Evolutionary conservation across 257 asterid species (phyloP), one percentile per base, ranked within the genome.

Genomic region (Paraleonurus japonicus): DNA sequence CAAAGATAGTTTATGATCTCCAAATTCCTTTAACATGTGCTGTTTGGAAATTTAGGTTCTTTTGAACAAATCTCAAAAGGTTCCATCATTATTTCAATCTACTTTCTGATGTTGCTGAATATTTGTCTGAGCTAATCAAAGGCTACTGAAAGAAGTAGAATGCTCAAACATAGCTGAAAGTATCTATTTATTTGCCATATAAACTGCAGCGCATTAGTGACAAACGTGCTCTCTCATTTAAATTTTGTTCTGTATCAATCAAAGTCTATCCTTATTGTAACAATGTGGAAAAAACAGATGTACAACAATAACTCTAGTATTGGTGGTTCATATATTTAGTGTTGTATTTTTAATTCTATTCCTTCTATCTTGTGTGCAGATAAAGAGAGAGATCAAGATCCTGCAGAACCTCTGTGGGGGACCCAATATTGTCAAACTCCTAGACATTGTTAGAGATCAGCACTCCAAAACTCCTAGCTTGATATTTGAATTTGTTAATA

Each of bases 391-490:
- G 81, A 86, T 89, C 75, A 86, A 89, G 69, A 89, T 89, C 63
- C 73, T 89, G 81, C 96, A 86, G 85, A 89, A 89, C 82, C 75
- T 89, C 20, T 81, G 92, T 77, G 96, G 90, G 51, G 96, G 96
- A 53, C 85, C 90, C 30, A 89, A 89, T 67, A 64, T 89, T 77
- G 89, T 89, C 81, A 89, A 85, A 82, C 92, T 89, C 65, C 83
- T 85, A 2, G 96, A 89, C 71, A 82, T 89, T 8, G 96, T 89
- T 76, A 81, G 92, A 69, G 95, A 88, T 72, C 92, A 84, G 81
- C 92, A 88, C 75, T 88, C 95, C 15, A 88, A 88, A 81, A 88
- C 95, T 35, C 95, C 95, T 43, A 88, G 95, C 88, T 77, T 88
- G 85, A 83, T 88, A 79, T 88, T 88, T 77, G 95, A 88, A 79